These are phyloP conservation scores for Tylopilus cervinicoccineus DNA, from an alignment of 768 basidiomycete species.

Conservation along the genomic window DNA sequence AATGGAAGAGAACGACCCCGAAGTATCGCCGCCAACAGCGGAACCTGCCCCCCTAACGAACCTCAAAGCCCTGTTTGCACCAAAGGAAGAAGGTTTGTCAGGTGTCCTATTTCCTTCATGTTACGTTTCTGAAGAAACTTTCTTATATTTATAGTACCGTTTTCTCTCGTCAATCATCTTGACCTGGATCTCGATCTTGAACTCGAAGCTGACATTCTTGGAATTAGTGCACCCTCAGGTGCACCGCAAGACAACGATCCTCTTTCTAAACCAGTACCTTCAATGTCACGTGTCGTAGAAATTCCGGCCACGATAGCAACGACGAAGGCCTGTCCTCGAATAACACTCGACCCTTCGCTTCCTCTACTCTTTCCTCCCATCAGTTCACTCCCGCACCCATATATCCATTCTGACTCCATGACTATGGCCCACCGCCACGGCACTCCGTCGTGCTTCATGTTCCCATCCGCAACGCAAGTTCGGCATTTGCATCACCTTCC, in stretches of 20 bases:
- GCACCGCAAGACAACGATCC: background rate
- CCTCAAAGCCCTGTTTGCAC: slow-evolving; percentile 73
- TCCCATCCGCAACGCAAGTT: slow-evolving; percentile 37
- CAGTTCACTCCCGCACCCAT: slow-evolving; percentile 17
- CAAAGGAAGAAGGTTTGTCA: slow-evolving; percentile 56
- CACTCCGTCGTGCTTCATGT: slow-evolving; percentile 22
- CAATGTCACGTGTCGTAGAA: background rate
- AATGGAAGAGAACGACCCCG: slow-evolving; percentile 5
- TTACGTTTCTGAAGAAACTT: background rate
- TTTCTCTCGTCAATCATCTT: slow-evolving; percentile 73
- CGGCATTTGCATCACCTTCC: slow-evolving; percentile 45
- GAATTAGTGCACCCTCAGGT: slow-evolving; percentile 15
- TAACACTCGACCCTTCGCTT: slow-evolving; percentile 48
- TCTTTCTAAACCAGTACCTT: slow-evolving; percentile 2
- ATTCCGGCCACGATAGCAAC: slow-evolving; percentile 1
- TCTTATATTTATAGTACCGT: slow-evolving; percentile 42
- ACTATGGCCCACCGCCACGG: slow-evolving; percentile 5
- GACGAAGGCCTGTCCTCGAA: slow-evolving; percentile 9
- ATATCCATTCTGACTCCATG: slow-evolving; percentile 8
- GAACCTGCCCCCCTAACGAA: slow-evolving; percentile 25
- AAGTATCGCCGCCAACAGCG: background rate
- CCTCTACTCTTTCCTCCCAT: slow-evolving; percentile 63
- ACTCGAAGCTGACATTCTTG: slow-evolving; percentile 52
- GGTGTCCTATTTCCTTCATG: background rate
- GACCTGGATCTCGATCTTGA: slow-evolving; percentile 74